Evolutionary conservation across 1,284 basidiomycete species (phyloP).

Genomic region (Irpex sp.): DNA sequence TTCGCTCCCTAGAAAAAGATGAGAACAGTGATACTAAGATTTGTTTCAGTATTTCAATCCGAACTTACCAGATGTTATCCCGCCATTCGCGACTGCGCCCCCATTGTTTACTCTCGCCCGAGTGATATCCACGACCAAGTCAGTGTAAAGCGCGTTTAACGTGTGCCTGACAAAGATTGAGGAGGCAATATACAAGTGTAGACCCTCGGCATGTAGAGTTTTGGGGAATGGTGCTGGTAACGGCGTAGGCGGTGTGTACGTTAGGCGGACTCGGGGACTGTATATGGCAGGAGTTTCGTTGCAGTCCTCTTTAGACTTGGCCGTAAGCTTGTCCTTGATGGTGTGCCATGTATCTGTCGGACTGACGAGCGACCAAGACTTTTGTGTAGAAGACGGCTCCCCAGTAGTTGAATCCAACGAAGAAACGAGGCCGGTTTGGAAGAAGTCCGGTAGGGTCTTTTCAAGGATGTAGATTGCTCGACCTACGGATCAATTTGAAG

Average conservation of each 20-base stretch:
- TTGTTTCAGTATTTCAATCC: not conserved
- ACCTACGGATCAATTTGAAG: slow-evolving; percentile 36
- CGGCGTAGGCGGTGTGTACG: slow-evolving; percentile 61
- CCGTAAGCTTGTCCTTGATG: not conserved
- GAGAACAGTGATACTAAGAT: not conserved
- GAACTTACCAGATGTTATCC: not conserved
- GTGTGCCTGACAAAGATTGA: slow-evolving; percentile 68
- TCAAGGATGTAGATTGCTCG: slow-evolving; percentile 67
- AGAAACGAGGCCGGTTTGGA: slow-evolving; percentile 60
- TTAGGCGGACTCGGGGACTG: slow-evolving; percentile 28
- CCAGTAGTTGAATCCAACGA: slow-evolving; percentile 37
- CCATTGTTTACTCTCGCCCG: slow-evolving; percentile 27
- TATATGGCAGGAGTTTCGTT: slow-evolving; percentile 26
- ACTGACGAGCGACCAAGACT: slow-evolving; percentile 6
- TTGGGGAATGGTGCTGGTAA: slow-evolving; percentile 68
- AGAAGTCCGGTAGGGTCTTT: slow-evolving; percentile 71
- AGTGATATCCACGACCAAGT: slow-evolving; percentile 52
- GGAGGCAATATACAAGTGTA: slow-evolving; percentile 68
- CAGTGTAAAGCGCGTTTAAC: slow-evolving; percentile 68
- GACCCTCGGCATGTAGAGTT: slow-evolving; percentile 65
- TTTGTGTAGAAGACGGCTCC: not conserved
- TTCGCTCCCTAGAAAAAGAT: not conserved
- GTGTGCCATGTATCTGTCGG: slow-evolving; percentile 4
- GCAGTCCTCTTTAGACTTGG: not conserved
- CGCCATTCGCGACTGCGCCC: not conserved